Conservation (phyloP, 352 stramenopile genomes). For the Phytophthora constricta region DNA sequence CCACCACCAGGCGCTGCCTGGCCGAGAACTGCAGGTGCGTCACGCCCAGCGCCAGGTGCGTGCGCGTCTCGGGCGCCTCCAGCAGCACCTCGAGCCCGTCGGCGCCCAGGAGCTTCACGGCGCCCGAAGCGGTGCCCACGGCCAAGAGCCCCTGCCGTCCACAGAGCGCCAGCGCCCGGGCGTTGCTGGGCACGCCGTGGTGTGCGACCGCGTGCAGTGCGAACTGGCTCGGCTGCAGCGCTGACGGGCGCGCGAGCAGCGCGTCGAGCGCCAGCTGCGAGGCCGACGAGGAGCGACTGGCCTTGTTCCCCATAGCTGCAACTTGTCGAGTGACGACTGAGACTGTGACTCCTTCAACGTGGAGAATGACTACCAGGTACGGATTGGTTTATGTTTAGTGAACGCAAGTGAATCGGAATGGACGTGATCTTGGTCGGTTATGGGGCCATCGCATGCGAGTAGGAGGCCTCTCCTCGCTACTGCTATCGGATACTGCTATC, state of each 20-base stretch:
- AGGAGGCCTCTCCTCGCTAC: too few relatives aligned
- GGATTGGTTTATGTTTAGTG: too few relatives aligned
- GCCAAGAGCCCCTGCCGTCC: constrained; percentile 69
- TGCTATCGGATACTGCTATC: too few relatives aligned
- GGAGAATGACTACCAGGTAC: too few relatives aligned
- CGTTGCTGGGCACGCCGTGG: constrained; percentile 74
- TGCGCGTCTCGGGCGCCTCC: constrained; percentile 38
- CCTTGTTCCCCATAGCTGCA: constrained; percentile 73
- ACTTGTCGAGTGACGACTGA: constrained; percentile 15
- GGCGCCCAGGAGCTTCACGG: constrained; percentile 73
- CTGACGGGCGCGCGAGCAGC: constrained; percentile 43
- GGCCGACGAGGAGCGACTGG: constrained; percentile 41
- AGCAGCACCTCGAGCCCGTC: constrained; percentile 70
- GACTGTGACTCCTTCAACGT: constrained; percentile 1
- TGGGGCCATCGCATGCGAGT: too few relatives aligned
- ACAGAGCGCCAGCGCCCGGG: constrained; percentile 65
- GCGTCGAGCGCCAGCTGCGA: constrained; percentile 52
- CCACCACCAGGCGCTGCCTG: constrained; percentile 64
- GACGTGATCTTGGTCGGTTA: too few relatives aligned
- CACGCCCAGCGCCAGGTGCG: constrained; percentile 52
- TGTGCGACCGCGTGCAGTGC: constrained; percentile 55
- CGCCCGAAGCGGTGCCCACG: constrained; percentile 64
- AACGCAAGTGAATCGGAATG: too few relatives aligned
- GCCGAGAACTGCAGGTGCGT: constrained; percentile 69
- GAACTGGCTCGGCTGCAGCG: constrained; percentile 57